Evolutionary conservation across 768 basidiomycete genomes (phyloP).

Genomic region (Mycena leptocephala): DNA sequence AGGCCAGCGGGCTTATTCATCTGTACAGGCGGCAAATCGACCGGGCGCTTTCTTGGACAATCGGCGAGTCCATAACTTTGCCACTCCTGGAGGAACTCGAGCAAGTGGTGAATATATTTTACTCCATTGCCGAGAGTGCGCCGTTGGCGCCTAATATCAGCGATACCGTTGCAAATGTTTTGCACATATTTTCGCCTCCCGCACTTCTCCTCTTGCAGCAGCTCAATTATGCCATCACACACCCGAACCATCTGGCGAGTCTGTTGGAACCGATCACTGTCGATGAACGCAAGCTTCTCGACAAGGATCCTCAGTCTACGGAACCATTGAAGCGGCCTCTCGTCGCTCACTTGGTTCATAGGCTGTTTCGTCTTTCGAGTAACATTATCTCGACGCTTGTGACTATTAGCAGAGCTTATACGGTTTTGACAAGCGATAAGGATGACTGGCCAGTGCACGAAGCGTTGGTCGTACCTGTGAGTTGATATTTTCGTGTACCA

Average conservation of each 20-base stretch:
- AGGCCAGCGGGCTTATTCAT: conserved; percentile 90
- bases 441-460: conserved; percentile 83
- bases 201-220: conserved; percentile 87
- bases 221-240: conserved; percentile 91
- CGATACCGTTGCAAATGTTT: conserved; percentile 72
- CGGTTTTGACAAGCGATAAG: conserved; percentile 72
- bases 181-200: conserved; percentile 78
- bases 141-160: conserved; percentile 63
- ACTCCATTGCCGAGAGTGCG: conserved; percentile 76
- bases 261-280: conserved; percentile 85
- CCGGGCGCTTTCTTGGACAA: conserved; percentile 86
- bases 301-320: conserved; percentile 74
- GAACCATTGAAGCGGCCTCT: conserved; percentile 83
- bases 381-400: conserved; percentile 81
- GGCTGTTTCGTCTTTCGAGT: conserved; percentile 79
- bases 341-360: conserved; percentile 79
- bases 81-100: conserved; percentile 89
- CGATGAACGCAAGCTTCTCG: conserved; percentile 80
- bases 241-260: conserved; percentile 90
- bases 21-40: conserved; percentile 88
- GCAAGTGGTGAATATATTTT: conserved; percentile 84
- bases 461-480: conserved; percentile 81
- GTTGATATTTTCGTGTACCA: conserved; percentile 42
- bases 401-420: conserved; percentile 79
- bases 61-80: conserved; percentile 82